Percentiles rank a stretch among this genome's conserved stretches.
phyloP scores from a whole-genome alignment of 805 yeast genomes.

The Candida parachauliodes region DNA sequence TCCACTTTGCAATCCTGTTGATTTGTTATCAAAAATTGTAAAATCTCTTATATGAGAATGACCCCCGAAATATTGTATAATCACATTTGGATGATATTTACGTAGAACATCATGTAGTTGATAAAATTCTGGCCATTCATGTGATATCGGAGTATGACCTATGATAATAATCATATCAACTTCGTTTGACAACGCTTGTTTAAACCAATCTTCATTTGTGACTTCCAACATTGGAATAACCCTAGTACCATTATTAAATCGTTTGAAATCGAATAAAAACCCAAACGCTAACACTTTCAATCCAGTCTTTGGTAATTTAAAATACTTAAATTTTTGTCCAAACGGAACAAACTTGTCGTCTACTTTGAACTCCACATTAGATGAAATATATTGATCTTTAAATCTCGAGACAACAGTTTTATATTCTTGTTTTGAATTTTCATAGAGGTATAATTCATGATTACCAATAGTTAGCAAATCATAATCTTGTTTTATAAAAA shows the following conservation, averaged over 20 bases:
- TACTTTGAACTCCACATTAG: constrained; percentile 61
- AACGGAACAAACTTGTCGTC: constrained; percentile 52
- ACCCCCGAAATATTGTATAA: constrained; percentile 89
- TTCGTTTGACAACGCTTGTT: constrained; percentile 33
- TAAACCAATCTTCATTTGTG: constrained; percentile 63
- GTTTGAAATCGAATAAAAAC: constrained; percentile 71
- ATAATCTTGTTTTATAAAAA: constrained; percentile 63
- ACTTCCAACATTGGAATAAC: constrained; percentile 62
- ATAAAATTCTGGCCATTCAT: constrained; percentile 52
- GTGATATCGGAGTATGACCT: constrained; percentile 71
- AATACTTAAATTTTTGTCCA: constrained; percentile 65
- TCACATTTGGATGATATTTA: constrained; percentile 50
- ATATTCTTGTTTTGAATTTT: constrained; percentile 62
- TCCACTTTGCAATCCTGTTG: constrained; percentile 88
- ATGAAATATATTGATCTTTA: constrained; percentile 63
- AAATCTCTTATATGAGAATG: constrained; percentile 92
- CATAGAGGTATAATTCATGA: constrained; percentile 78
- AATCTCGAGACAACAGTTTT: constrained; percentile 54
- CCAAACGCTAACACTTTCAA: constrained; percentile 65
- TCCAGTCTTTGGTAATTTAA: constrained; percentile 54
- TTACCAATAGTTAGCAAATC: constrained; percentile 86
- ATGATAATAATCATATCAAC: constrained; percentile 67
- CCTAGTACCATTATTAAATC: constrained; percentile 54
- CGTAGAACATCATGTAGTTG: constrained; percentile 51
- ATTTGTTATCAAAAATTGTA: constrained; percentile 56